phyloP scores from a whole-genome alignment of 495 filamentous ascomycete species.

The Podospora fimiseda region DNA sequence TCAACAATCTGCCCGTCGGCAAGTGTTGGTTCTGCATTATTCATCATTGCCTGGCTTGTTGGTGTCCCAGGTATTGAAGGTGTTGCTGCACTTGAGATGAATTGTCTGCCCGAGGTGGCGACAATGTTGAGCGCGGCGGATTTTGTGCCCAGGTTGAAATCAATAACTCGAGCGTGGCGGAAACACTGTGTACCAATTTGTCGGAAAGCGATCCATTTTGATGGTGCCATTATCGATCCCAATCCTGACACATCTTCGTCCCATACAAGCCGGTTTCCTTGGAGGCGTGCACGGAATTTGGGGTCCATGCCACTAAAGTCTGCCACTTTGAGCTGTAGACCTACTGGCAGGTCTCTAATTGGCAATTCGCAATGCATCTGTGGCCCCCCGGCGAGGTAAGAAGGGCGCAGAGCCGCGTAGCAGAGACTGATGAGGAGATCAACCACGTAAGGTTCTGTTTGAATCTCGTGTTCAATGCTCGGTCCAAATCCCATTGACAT shows the following conservation, averaged over 20 bases:
- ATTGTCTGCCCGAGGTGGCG: background rate
- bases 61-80: too few species aligned
- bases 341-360: constrained; percentile 22
- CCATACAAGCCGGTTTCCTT: background rate
- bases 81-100: background rate
- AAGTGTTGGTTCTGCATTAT: too few species aligned
- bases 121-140: constrained; percentile 2
- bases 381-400: background rate
- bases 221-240: background rate
- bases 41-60: too few species aligned
- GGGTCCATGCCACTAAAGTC: background rate
- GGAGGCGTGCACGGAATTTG: background rate
- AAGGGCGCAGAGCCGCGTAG: constrained; percentile 46
- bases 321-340: constrained; percentile 18
- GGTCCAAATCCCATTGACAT: constrained; percentile 83
- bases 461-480: constrained; percentile 77
- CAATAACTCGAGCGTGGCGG: constrained; percentile 3
- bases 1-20: too few species aligned
- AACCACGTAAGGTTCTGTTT: constrained; percentile 73
- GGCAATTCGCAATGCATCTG: background rate
- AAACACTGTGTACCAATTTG: background rate
- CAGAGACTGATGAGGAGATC: constrained; percentile 82
- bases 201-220: constrained; percentile 18
- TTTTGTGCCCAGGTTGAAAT: background rate
- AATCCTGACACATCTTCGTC: background rate